Conservation (phyloP, 1,284 basidiomycete genomes). For the Melampsora abietis-canadensis region DNA sequence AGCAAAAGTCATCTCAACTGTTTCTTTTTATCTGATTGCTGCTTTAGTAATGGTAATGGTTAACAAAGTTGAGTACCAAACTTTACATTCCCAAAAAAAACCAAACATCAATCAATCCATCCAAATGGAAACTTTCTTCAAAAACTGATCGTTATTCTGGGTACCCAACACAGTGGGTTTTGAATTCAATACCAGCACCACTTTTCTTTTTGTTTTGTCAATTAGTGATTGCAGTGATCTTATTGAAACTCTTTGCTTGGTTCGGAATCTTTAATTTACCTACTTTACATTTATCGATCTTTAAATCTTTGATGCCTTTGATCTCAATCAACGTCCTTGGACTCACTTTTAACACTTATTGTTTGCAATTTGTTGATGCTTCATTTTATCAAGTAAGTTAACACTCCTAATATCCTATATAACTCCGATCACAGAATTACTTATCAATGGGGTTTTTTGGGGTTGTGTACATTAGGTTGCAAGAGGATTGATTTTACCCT, state of each 20-base stretch:
- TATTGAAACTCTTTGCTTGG: constrained; percentile 62
- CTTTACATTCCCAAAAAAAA: not conserved
- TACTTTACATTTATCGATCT: constrained; percentile 49
- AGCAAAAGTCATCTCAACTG: constrained; percentile 65
- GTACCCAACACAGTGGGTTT: constrained; percentile 39
- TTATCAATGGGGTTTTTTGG: not conserved
- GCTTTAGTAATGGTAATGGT: constrained; percentile 62
- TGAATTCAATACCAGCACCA: constrained; percentile 60
- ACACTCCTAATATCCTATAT: no score
- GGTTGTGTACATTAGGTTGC: constrained; percentile 74
- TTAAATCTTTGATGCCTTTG: constrained; percentile 62
- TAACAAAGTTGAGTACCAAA: constrained; percentile 31
- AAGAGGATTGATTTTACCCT: constrained; percentile 71
- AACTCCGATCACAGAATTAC: no score
- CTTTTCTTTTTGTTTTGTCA: constrained; percentile 68
- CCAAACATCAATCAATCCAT: no score
- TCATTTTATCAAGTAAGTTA: constrained; percentile 23
- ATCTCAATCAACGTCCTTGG: constrained; percentile 64
- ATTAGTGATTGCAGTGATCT: constrained; percentile 64
- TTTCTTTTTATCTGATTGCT: constrained; percentile 70
- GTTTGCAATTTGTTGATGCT: constrained; percentile 56
- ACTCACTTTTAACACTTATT: constrained; percentile 79
- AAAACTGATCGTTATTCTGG: not conserved
- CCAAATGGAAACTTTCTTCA: not conserved
- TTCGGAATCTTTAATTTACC: constrained; percentile 62